A percentile compares a stretch with the other conserved stretches of the same genome.
Evolutionary conservation across 345 rosid species (phyloP).

Genomic region (Euphorbia tirucalli): DNA sequence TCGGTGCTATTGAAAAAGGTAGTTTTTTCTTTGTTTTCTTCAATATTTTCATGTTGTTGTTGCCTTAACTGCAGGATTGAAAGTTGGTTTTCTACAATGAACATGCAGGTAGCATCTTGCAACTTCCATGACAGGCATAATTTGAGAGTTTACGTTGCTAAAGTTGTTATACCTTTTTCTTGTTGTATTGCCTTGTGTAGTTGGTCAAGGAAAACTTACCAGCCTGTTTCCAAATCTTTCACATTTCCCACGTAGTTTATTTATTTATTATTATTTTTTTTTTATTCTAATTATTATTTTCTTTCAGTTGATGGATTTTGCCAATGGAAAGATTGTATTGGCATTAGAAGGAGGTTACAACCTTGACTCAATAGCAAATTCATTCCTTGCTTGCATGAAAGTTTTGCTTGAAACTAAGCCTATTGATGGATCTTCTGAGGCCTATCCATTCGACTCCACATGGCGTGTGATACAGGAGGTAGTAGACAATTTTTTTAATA

Average conservation of each 20-base stretch:
- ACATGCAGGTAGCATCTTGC: background rate
- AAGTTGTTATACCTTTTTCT: background rate
- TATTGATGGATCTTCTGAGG: constrained; percentile 52
- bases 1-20: constrained; percentile 78
- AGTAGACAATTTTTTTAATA: constrained; percentile 20
- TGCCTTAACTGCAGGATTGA: constrained; percentile 5
- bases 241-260: background rate
- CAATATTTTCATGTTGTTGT: constrained; percentile 4
- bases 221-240: background rate
- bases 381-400: constrained; percentile 80
- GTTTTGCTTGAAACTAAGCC: constrained; percentile 65
- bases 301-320: constrained; percentile 78
- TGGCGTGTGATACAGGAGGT: constrained; percentile 82
- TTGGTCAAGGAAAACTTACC: background rate
- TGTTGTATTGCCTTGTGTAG: background rate
- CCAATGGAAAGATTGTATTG: constrained; percentile 74
- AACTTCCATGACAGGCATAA: background rate
- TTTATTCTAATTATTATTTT: background rate
- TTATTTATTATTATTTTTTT: no score
- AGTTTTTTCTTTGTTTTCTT: constrained; percentile 4
- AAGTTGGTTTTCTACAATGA: background rate
- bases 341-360: constrained; percentile 97
- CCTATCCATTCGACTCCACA: constrained; percentile 83
- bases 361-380: constrained; percentile 76
- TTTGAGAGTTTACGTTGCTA: background rate